A percentile compares a stretch with the other conserved stretches of the same genome.
These are phyloP conservation scores for Boletus eberwhitei DNA, from an alignment of 768 basidiomycete species.

Conservation along the genomic window DNA sequence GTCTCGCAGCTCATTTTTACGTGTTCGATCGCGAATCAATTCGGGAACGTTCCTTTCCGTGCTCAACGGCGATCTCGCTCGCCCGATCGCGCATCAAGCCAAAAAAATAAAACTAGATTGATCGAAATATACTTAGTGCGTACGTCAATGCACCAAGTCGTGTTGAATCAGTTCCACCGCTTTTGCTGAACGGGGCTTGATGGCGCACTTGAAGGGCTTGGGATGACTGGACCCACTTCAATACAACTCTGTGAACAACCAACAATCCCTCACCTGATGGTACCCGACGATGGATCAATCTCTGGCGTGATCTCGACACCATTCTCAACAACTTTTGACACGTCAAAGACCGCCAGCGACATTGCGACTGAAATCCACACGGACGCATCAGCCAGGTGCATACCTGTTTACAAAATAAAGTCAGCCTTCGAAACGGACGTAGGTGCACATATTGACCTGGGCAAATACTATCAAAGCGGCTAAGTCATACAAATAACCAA, in stretches of 20 bases:
- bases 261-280: slow-evolving; percentile 48
- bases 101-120: background rate
- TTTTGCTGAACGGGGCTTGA: slow-evolving; percentile 59
- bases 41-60: too few species aligned
- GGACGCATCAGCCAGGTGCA: slow-evolving; percentile 51
- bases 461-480: slow-evolving; percentile 19
- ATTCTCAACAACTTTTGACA: slow-evolving; percentile 43
- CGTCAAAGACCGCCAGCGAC: slow-evolving; percentile 48
- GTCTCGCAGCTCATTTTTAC: background rate
- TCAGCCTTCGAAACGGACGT: slow-evolving; percentile 26
- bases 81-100: background rate
- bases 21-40: background rate
- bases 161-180: slow-evolving; percentile 52
- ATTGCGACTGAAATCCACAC: slow-evolving; percentile 43
- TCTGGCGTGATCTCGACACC: slow-evolving; percentile 51
- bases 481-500: slow-evolving; percentile 5
- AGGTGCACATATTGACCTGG: slow-evolving; percentile 20
- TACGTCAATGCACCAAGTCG: slow-evolving; percentile 32
- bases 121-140: background rate
- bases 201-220: slow-evolving; percentile 56
- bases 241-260: background rate
- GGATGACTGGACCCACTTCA: slow-evolving; percentile 43
- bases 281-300: slow-evolving; percentile 56
- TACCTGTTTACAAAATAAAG: slow-evolving; percentile 31
- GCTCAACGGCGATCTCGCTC: too few species aligned